These are phyloP conservation scores for Mycena epipterygia DNA, from an alignment of 768 basidiomycete genomes.

Conservation along the genomic window DNA sequence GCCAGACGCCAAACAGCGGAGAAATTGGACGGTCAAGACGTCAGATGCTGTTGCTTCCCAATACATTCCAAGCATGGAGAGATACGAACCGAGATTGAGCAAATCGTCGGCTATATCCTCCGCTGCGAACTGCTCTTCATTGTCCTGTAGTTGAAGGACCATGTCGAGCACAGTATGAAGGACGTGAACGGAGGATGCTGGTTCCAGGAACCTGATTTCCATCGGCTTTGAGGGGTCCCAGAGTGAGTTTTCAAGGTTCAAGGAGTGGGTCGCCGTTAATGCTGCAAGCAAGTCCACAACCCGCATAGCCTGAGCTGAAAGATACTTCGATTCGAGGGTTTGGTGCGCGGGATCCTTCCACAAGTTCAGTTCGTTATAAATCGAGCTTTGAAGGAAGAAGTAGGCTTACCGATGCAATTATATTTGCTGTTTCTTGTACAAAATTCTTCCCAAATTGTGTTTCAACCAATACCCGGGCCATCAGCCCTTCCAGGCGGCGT, in stretches of 20 bases:
- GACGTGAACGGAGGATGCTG: background rate
- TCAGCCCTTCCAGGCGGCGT: constrained; percentile 25
- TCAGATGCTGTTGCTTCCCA: constrained; percentile 13
- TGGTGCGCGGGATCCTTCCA: constrained; percentile 4
- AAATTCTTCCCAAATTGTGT: constrained; percentile 3
- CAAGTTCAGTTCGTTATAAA: background rate
- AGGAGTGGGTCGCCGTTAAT: background rate
- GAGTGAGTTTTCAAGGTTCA: background rate
- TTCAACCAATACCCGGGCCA: constrained; percentile 8
- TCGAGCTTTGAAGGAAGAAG: too few species aligned
- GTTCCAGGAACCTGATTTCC: background rate
- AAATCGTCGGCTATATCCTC: background rate
- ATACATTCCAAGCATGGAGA: constrained; percentile 10
- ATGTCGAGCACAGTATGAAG: constrained; percentile 18
- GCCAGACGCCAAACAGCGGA: background rate
- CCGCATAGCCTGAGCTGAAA: constrained; percentile 17
- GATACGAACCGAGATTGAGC: background rate
- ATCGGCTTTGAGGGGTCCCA: background rate
- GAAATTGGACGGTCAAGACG: background rate
- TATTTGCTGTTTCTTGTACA: background rate
- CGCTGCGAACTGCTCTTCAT: background rate
- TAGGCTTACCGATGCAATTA: constrained; percentile 1
- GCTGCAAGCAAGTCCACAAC: constrained; percentile 6
- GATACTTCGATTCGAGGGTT: constrained; percentile 22
- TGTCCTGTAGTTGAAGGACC: background rate